phyloP scores from a whole-genome alignment of 2,329 filamentous ascomycete genomes.

The Trichoderma afroharzianum region DNA sequence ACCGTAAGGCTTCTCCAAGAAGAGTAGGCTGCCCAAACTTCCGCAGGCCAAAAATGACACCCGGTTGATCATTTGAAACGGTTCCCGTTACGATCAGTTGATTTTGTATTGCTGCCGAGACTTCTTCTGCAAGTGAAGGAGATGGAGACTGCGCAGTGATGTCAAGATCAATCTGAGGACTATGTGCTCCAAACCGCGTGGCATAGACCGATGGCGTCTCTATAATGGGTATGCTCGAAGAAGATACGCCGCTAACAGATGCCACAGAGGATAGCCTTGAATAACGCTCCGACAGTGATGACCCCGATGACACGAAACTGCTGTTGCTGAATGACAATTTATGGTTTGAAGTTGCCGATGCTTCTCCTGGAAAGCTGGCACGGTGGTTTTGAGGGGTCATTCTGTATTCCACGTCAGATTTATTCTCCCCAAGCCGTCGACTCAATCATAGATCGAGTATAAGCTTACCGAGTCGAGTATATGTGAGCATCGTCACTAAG shows the following conservation, averaged over 20 bases:
- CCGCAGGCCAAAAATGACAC: slow-evolving; percentile 25
- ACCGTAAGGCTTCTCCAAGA: neutral
- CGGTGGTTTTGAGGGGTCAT: neutral
- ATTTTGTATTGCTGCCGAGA: neutral
- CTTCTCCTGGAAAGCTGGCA: neutral
- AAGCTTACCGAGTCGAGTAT: neutral
- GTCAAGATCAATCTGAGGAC: slow-evolving; percentile 14
- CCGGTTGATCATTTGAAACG: slow-evolving; percentile 22
- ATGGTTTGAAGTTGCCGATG: slow-evolving; percentile 21
- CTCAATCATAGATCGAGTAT: neutral
- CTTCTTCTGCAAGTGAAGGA: neutral
- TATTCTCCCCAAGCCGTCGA: neutral
- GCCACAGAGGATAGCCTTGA: slow-evolving; percentile 54
- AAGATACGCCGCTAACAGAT: slow-evolving; percentile 43
- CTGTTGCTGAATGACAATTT: slow-evolving; percentile 48
- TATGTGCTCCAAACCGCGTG: slow-evolving; percentile 29
- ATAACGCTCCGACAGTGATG: slow-evolving; percentile 45
- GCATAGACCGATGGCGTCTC: slow-evolving; percentile 39
- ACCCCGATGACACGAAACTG: slow-evolving; percentile 49
- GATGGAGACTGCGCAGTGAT: slow-evolving; percentile 4
- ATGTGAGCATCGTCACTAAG: neutral
- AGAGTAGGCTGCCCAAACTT: neutral
- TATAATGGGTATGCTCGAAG: slow-evolving; percentile 31
- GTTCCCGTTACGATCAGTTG: neutral
- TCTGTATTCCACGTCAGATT: neutral